Evolutionary conservation across 2,329 filamentous ascomycete genomes (phyloP), one percentile per base, ranked within the genome.

Genomic region (Nigrograna mackinnonii): DNA sequence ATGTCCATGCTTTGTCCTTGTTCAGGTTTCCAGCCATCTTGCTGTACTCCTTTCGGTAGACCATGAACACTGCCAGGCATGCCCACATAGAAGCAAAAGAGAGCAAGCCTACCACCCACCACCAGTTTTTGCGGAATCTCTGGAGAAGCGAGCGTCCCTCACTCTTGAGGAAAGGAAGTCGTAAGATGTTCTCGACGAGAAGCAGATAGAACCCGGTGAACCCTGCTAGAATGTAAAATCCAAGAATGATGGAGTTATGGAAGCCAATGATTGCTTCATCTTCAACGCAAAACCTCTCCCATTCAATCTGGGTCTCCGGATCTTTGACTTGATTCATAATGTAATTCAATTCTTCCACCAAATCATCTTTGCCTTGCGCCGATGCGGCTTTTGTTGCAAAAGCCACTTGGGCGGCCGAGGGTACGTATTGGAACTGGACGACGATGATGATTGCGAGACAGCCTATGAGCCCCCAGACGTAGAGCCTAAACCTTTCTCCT

Each of bases 1-100:
- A 49, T 4, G 36, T 39, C 46, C 46, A 49, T 19, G 43, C 37
- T 14, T 38, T 21, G 18, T 49, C 46, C 31, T 46, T 37, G 22
- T 43, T 46, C 6, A 17, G 26, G 4, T 26, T 19, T 3, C 46
- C 46, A 3, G 39, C 22, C n/a, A 14, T 14, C n/a, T 28, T 22
- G 30, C 39, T 38, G 14, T 44, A 12, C 14, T 22, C 16, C 2
- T 22, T 12, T 6, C 46, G 31, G 30, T 31, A 46, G 12, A 22
- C 35, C 12, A 30, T 20, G 24, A 49, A 46, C 6, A 39, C n/a
- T 2, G 12, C 34, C 5, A 46, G 30, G 16, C 18, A n/a, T 2
- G 22, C 31, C 46, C 46, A 49, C 46, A 49, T 49, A 22, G 19
- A 26, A 12, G 14, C 14, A 13, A 41, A 33, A 20, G 34, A 20